These are phyloP conservation scores for Tetrapisispora iriomotensis DNA, from an alignment of 805 yeast species.

Conservation along the genomic window DNA sequence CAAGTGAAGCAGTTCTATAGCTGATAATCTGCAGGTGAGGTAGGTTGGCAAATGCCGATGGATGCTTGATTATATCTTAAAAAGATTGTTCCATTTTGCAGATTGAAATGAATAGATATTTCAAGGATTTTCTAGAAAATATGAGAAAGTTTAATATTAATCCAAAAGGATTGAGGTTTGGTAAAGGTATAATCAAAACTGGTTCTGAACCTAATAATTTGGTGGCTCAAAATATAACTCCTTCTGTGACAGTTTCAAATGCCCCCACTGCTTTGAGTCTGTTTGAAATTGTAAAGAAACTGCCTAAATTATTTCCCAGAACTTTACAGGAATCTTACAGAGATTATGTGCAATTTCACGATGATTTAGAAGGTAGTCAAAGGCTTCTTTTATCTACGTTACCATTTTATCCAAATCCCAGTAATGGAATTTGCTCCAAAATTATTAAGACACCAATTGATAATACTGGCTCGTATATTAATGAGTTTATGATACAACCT, in stretches of 20 bases:
- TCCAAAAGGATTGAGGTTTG: background rate
- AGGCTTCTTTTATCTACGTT: constrained; percentile 35
- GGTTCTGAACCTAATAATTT: background rate
- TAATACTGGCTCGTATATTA: constrained; percentile 47
- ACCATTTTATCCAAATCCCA: constrained; percentile 37
- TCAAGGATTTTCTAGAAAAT: background rate
- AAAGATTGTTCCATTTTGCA: too few relatives aligned
- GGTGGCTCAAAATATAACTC: background rate
- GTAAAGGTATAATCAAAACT: background rate
- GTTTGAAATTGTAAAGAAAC: constrained; percentile 32
- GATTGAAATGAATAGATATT: background rate
- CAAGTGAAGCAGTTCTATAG: too few relatives aligned
- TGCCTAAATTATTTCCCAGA: constrained; percentile 50
- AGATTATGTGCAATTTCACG: constrained; percentile 35
- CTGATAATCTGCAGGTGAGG: too few relatives aligned
- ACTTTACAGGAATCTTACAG: constrained; percentile 39
- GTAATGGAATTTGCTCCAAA: constrained; percentile 20
- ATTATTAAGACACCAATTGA: constrained; percentile 32
- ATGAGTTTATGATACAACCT: constrained; percentile 62
- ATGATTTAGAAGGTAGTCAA: constrained; percentile 37
- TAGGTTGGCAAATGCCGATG: too few relatives aligned
- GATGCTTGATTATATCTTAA: too few relatives aligned
- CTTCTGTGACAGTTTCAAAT: constrained; percentile 30
- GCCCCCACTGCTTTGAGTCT: constrained; percentile 64
- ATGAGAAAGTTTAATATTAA: background rate